A percentile compares a stretch with the other conserved stretches of the same genome.
These are phyloP conservation scores for Cucurbita argyrosperma DNA, from an alignment of 306 rosid genomes.

Conservation along the genomic window DNA sequence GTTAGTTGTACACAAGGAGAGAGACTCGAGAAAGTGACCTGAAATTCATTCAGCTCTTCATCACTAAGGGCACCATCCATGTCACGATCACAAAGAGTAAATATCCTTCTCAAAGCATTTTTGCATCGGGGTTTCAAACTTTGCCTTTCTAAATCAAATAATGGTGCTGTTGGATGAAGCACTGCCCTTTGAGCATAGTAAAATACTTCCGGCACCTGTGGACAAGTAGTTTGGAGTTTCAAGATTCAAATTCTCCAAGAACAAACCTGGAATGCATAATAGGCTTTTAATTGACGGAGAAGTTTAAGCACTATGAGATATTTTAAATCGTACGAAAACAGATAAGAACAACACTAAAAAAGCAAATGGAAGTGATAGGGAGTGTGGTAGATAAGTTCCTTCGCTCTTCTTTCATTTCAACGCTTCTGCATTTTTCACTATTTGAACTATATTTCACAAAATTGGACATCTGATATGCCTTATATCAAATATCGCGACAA, in stretches of 20 bases:
- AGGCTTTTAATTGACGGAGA: background rate
- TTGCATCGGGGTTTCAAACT: slow-evolving; percentile 50
- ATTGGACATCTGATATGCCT: background rate
- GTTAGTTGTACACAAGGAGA: too few relatives aligned
- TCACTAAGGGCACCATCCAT: slow-evolving; percentile 89
- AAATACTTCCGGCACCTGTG: slow-evolving; percentile 83
- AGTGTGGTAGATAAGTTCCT: background rate
- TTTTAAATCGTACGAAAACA: background rate
- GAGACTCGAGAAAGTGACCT: slow-evolving; percentile 41
- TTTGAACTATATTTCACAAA: background rate
- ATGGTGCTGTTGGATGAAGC: slow-evolving; percentile 72
- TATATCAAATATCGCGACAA: background rate
- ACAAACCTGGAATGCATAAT: background rate
- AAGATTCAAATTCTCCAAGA: background rate
- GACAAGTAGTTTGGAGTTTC: slow-evolving; percentile 13
- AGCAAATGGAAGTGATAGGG: background rate
- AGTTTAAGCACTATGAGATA: background rate
- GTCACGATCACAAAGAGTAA: slow-evolving; percentile 69
- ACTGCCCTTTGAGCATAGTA: slow-evolving; percentile 84
- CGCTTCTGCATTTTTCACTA: background rate
- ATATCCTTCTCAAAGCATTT: slow-evolving; percentile 80
- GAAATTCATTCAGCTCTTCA: slow-evolving; percentile 74
- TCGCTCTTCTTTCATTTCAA: background rate
- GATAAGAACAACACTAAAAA: background rate
- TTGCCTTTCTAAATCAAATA: slow-evolving; percentile 59